Evolutionary conservation across 2,329 filamentous ascomycete genomes (phyloP).

Genomic region (Venturia carpophila): DNA sequence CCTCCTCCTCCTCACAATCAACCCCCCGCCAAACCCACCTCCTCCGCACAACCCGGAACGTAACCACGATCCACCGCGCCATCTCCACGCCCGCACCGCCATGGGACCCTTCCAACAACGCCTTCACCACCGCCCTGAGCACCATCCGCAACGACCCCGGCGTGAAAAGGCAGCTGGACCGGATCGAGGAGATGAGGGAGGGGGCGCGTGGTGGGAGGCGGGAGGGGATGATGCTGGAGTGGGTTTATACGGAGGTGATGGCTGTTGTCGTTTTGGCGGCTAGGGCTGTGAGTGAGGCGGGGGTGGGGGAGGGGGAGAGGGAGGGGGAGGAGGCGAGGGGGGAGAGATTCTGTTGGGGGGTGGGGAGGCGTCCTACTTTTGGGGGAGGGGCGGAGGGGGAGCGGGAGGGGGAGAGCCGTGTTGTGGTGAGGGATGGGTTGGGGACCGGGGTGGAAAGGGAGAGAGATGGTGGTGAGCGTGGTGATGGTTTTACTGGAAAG

Average conservation of each 20-base stretch:
- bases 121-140: neutral
- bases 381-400: neutral
- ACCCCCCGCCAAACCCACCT: neutral
- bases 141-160: slow-evolving; percentile 6
- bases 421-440: neutral
- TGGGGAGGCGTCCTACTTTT: neutral
- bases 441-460: no score
- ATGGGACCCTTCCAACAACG: neutral
- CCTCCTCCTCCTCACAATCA: neutral
- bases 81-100: slow-evolving; percentile 21
- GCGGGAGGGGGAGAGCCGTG: neutral
- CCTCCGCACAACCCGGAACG: neutral
- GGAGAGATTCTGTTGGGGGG: neutral
- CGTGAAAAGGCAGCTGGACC: neutral
- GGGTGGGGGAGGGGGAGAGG: neutral
- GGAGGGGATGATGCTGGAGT: neutral
- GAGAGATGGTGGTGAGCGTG: neutral
- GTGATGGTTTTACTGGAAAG: neutral
- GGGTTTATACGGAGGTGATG: slow-evolving; percentile 13
- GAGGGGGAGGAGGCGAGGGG: neutral
- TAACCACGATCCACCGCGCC: neutral
- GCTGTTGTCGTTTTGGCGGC: slow-evolving; percentile 6
- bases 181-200: slow-evolving; percentile 5
- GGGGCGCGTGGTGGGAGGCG: neutral
- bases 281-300: neutral